Evolutionary conservation across 306 rosid genomes (phyloP).

Genomic region (Cyclanthera cordifolia): DNA sequence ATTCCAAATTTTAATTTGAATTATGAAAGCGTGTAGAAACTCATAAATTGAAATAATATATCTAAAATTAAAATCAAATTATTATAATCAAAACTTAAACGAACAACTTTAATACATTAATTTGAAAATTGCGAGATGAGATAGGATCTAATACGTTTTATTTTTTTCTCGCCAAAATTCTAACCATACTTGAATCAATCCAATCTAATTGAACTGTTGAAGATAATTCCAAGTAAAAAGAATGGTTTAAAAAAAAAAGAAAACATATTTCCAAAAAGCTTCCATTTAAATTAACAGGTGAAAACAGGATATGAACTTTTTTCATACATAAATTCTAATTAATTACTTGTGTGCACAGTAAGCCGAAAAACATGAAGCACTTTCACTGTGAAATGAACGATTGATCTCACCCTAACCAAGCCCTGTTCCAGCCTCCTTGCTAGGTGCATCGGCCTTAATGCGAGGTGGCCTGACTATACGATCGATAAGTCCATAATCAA

Average conservation of each 20-base stretch:
- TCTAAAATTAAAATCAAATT: too few species aligned
- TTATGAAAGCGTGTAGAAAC: too few species aligned
- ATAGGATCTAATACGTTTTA: too few species aligned
- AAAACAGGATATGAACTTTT: not conserved
- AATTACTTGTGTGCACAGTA: not conserved
- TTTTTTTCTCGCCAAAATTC: not conserved
- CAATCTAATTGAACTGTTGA: not conserved
- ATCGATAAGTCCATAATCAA: slow-evolving; percentile 90
- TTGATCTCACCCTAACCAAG: slow-evolving; percentile 41
- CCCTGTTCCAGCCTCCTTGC: slow-evolving; percentile 54
- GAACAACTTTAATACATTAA: too few species aligned
- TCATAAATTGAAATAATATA: too few species aligned
- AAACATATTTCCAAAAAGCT: not conserved
- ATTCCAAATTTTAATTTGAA: too few species aligned
- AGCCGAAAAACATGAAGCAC: not conserved
- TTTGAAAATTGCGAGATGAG: too few species aligned
- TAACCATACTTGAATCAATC: not conserved
- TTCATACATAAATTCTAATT: not conserved
- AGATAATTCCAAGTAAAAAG: not conserved
- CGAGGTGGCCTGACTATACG: slow-evolving; percentile 68
- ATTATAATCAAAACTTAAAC: too few species aligned
- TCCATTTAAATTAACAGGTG: not conserved
- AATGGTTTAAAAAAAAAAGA: not conserved
- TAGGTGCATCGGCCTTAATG: slow-evolving; percentile 67
- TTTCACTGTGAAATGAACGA: not conserved